Base-by-base conservation (phyloP, 257 asterid genomes). In the Nicotiana attenuata region DNA sequence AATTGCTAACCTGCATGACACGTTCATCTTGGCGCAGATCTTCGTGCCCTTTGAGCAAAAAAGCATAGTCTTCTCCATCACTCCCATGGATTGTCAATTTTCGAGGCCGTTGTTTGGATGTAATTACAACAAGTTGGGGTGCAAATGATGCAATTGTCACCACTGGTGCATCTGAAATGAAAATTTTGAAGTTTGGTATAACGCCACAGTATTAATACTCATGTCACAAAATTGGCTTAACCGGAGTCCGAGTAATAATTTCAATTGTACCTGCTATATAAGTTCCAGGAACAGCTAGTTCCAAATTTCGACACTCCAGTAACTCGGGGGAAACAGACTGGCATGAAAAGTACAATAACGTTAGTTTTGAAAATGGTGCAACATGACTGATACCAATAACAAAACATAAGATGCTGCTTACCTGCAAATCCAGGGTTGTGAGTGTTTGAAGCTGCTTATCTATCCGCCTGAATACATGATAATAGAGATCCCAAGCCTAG, bases 1-100 rank as follows among this genome's bases (percentile, higher is more conserved):
- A 76, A 50, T 80, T 41, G 28, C 53, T 15, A 65, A 96, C 99
- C 99, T 96, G 99, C 99, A 96, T 96, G 83, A 96, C 99, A 82
- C 99, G 99, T 89, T 96, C 99, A 88, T 96, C 99, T 87, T 96
- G 99, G 80, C 99, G 98, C 75, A 96, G 89, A 87, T 96, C 99
- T 87, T 96, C 99, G 82, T 96, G 98, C 78, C 98, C 99, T 87
- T 96, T 96, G 80, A 96, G 89, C 91, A 96, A 85, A 86, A 96
- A 96, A 82, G 99, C 97, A 87, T 96, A 88, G 80, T 94, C 99
- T 83, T 94, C 93, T 78, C 99, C 99, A 84, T 96, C 97, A 90
- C 97, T 96, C 77, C 99, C 99, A 81, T 89, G 89, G 76, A 96
- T 96, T 52, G 99, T 93, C 93, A 94, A 89, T 91, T 92, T 96